Percentiles rank a stretch among this genome's conserved stretches.
Conservation (phyloP, 345 rosid genomes). For the Crucihimalaya himalaica region DNA sequence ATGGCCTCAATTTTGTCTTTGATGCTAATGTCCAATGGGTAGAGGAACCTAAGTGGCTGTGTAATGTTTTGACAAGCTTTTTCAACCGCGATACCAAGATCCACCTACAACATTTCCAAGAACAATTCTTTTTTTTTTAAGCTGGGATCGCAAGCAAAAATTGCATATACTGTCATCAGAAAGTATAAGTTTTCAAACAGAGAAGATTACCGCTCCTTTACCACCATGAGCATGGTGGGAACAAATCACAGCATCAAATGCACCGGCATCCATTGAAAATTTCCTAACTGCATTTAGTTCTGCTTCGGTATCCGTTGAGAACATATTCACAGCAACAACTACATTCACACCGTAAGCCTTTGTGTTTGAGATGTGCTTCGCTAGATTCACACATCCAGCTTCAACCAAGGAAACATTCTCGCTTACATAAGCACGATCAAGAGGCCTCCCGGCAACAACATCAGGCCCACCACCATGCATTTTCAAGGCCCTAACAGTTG, state of each 20-base stretch:
- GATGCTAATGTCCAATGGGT: conserved; percentile 75
- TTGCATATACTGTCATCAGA: background rate
- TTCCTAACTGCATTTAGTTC: conserved; percentile 84
- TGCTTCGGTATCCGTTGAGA: conserved; percentile 85
- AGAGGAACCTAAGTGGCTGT: conserved; percentile 72
- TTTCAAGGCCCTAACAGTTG: conserved; percentile 95
- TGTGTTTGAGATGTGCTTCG: conserved; percentile 86
- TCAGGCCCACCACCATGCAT: conserved; percentile 99
- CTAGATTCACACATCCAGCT: conserved; percentile 94
- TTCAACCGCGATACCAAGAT: conserved; percentile 92
- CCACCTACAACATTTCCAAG: conserved; percentile 56
- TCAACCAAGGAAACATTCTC: conserved; percentile 91
- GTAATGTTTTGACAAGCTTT: conserved; percentile 77
- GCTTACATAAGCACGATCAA: conserved; percentile 77
- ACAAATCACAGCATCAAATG: conserved; percentile 90
- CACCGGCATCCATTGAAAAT: conserved; percentile 86
- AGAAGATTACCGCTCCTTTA: conserved; percentile 78
- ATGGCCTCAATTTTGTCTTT: conserved; percentile 91
- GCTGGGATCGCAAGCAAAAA: background rate
- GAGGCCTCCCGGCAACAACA: conserved; percentile 98
- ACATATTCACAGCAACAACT: conserved; percentile 94
- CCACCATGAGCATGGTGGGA: conserved; percentile 98
- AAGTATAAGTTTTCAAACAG: background rate
- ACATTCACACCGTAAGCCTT: conserved; percentile 90
- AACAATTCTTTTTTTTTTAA: conserved; percentile 19